Evolutionary conservation across 1,284 basidiomycete species (phyloP), one percentile per base, ranked within the genome.

Genomic region (Golubevia pallescens): DNA sequence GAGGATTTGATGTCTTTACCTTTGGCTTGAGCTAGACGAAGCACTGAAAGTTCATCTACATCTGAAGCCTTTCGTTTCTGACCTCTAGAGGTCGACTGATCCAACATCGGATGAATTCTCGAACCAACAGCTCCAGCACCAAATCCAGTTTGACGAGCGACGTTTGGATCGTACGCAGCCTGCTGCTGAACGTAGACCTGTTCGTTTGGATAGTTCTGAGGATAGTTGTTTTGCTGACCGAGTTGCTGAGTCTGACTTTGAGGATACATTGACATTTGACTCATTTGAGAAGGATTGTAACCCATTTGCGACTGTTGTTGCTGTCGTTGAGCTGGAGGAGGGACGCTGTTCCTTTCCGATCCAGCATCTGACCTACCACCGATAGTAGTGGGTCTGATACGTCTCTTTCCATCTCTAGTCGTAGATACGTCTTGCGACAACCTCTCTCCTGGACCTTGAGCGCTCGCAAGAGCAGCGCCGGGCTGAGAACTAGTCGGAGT

Each of bases 331-430:
- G 42, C 8, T 13, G 42, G 42, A 48, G 42, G 42, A 48, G 42
- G 42, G 42, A 48, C 42, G 42, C 42, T 48, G 42, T 16, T 16
- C 42, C 42, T 10, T 13, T 48, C 42, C 8, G 42, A 48, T 48
- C 42, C 42, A 48, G 42, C 42, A 48, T 10, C 10, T 13, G 42
- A 48, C 28, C 28, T 28, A 38, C 48, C 66, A 52, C 66, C 69
- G 5, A 81, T 57, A 14, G 71, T 70, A 1, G 82, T 83, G 0
- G 82, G 82, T 24, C 70, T 65, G 32, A 85, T 85, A 16, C 82
- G 72, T 20, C 82, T 74, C 63, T 80, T 80, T 28, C 82, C 82
- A 53, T 85, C 70, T 51, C 63, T 67, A 61, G 68, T 77, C 57
- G 76, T 75, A 32, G 81, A 77, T 63, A 84, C 80, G 51, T 73